Conservation (phyloP, 2,329 filamentous ascomycete genomes). For the Aphanoascus verrucosus region DNA sequence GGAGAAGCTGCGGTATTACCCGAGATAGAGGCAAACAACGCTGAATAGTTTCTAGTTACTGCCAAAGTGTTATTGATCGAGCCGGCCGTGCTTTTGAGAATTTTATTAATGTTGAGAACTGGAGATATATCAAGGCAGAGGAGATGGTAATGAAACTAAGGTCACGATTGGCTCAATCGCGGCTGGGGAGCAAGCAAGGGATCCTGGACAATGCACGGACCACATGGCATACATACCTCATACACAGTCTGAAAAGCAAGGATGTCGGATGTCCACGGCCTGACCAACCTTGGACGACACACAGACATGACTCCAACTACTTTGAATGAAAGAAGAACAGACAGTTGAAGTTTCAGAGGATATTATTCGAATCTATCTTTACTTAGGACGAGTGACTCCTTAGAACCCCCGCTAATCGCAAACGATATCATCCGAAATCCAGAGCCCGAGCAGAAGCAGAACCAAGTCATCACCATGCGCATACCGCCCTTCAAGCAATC, state of each 20-base stretch:
- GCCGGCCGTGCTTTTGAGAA: background rate
- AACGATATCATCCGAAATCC: slow-evolving; percentile 1
- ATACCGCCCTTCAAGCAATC: slow-evolving; percentile 38
- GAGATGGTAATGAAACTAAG: too few species aligned
- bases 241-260: background rate
- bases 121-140: too few species aligned
- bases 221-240: too few species aligned
- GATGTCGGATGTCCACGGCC: too few species aligned
- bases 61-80: background rate
- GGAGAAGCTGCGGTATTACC: background rate
- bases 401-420: slow-evolving; percentile 4
- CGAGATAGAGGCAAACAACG: background rate
- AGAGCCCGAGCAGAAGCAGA: background rate
- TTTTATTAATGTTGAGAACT: too few species aligned
- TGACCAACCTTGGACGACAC: background rate
- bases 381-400: background rate
- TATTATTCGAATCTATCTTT: background rate
- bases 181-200: background rate
- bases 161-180: too few species aligned
- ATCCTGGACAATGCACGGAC: background rate
- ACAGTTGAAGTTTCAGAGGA: background rate
- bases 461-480: background rate
- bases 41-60: background rate
- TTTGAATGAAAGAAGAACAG: background rate
- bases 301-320: background rate